Evolutionary conservation across 2,329 filamentous ascomycete genomes (phyloP).

Genomic region (Talaromyces funiculosus): DNA sequence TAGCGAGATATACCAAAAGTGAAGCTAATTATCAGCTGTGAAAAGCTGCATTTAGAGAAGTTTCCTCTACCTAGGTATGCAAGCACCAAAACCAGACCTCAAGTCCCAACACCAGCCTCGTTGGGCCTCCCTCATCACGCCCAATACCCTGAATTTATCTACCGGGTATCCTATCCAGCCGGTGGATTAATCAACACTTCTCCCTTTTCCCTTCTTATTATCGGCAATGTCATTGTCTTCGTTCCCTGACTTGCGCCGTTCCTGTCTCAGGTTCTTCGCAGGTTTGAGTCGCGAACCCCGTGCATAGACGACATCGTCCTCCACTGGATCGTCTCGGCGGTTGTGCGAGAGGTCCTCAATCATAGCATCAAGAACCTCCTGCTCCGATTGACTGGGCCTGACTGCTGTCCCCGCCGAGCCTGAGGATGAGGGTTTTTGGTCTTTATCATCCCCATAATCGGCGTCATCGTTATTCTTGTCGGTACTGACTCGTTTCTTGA

Average conservation of each 20-base stretch:
- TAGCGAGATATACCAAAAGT: too few species aligned
- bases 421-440: background rate
- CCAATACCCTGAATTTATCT: background rate
- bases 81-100: background rate
- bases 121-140: background rate
- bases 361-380: background rate
- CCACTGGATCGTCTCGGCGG: too few species aligned
- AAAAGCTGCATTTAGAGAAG: too few species aligned
- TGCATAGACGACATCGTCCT: background rate
- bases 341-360: background rate
- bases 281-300: background rate
- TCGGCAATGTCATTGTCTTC: background rate
- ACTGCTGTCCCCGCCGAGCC: background rate
- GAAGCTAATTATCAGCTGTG: background rate
- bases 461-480: background rate
- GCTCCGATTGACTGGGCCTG: background rate
- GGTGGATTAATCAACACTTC: too few species aligned
- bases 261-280: background rate
- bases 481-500: background rate
- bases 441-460: background rate
- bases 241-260: background rate
- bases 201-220: background rate
- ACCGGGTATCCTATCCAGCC: background rate
- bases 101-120: background rate
- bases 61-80: background rate